Percentiles rank a stretch among this genome's conserved stretches.
Conservation (phyloP, 257 asterid genomes). For the Fraxinus excelsior region DNA sequence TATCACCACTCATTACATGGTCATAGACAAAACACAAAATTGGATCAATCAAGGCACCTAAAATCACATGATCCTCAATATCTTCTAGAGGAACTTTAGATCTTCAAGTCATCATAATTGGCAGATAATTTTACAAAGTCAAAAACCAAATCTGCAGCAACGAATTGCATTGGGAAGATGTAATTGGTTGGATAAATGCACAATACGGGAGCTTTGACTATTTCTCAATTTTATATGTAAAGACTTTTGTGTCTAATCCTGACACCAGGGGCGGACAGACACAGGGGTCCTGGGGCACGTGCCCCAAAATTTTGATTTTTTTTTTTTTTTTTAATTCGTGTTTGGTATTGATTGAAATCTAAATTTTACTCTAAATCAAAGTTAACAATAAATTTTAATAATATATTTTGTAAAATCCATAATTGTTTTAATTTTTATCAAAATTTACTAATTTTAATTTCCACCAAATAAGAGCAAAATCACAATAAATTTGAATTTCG, state of each 20-base stretch:
- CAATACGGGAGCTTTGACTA: neutral
- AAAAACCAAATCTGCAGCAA: neutral
- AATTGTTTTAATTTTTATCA: too few species aligned
- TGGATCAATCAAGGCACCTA: neutral
- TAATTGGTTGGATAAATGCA: neutral
- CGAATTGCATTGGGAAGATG: slow-evolving; percentile 4
- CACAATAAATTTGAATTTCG: too few species aligned
- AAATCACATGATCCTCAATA: neutral
- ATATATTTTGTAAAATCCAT: too few species aligned
- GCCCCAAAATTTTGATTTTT: too few species aligned
- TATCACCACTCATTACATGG: neutral
- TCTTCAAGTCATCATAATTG: neutral
- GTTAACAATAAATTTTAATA: too few species aligned
- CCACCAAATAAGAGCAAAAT: too few species aligned
- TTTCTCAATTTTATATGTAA: neutral
- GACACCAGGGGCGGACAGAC: too few species aligned
- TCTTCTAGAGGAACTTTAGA: neutral
- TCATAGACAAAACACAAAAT: neutral
- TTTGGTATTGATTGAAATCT: too few species aligned
- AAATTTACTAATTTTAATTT: too few species aligned
- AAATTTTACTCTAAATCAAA: too few species aligned
- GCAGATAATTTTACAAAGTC: neutral
- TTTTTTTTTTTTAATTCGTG: too few species aligned
- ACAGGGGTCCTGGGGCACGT: too few species aligned
- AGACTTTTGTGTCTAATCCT: neutral